Evolutionary conservation across 2,329 filamentous ascomycete genomes (phyloP).

Genomic region (Pseudogymnoascus sp.): DNA sequence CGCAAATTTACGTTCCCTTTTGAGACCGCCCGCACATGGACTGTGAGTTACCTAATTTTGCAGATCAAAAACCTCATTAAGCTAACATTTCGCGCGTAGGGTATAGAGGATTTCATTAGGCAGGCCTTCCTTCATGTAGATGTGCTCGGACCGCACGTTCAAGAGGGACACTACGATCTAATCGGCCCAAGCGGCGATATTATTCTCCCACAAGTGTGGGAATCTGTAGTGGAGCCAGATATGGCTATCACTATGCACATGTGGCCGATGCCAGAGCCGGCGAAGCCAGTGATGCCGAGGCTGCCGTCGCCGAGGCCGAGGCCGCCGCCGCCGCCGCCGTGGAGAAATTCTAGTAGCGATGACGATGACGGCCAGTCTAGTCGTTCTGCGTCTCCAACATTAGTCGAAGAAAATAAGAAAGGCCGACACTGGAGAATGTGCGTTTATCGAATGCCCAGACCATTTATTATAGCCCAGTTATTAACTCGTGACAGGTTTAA

Average conservation of each 20-base stretch:
- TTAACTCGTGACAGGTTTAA: not conserved
- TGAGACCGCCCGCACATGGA: conserved; percentile 71
- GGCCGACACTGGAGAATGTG: not conserved
- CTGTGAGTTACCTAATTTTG: conserved; percentile 4
- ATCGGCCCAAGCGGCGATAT: conserved; percentile 64
- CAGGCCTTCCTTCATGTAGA: conserved; percentile 75
- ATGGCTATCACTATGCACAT: conserved; percentile 59
- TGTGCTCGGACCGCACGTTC: conserved; percentile 63
- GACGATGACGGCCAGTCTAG: not conserved
- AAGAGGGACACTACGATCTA: conserved; percentile 68
- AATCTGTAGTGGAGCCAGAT: conserved; percentile 68
- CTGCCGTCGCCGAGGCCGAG: too few relatives aligned
- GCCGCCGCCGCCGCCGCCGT: conserved; percentile 41
- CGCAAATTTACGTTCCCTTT: conserved; percentile 86
- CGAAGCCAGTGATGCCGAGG: too few relatives aligned
- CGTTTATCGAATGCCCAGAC: not conserved
- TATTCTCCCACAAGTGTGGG: conserved; percentile 70
- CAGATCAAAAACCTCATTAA: conserved; percentile 8
- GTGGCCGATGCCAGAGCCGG: conserved; percentile 46
- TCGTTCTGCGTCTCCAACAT: not conserved
- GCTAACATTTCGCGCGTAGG: conserved; percentile 37
- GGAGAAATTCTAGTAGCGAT: not conserved
- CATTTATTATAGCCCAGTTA: not conserved
- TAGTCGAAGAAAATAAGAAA: not conserved
- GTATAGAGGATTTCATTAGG: conserved; percentile 75